Percentiles rank a stretch among this genome's conserved stretches.
Conservation (phyloP, 1,284 basidiomycete species). For the Leccinum fallax region DNA sequence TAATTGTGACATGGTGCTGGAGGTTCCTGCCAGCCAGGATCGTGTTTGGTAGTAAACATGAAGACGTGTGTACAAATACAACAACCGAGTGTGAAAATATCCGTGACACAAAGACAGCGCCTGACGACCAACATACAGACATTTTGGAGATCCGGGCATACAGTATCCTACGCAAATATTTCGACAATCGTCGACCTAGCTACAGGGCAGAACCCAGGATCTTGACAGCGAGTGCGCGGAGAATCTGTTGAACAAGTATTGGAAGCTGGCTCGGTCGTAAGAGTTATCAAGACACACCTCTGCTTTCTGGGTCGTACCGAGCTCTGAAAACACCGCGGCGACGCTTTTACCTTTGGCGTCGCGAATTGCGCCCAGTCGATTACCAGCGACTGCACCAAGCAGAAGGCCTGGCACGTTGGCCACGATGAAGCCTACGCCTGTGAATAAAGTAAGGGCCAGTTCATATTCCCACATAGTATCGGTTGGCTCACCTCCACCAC, state of each 20-base stretch:
- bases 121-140: not conserved
- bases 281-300: conserved; percentile 53
- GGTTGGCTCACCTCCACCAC: conserved; percentile 40
- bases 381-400: conserved; percentile 82
- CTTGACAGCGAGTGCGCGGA: conserved; percentile 87
- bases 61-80: not conserved
- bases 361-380: conserved; percentile 82
- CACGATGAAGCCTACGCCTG: conserved; percentile 83
- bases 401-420: conserved; percentile 85
- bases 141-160: not conserved
- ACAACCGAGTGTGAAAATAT: not conserved
- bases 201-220: conserved; percentile 74
- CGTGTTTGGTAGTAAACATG: not conserved
- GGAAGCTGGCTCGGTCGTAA: conserved; percentile 1
- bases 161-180: conserved; percentile 10
- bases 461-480: not conserved
- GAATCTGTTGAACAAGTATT: conserved; percentile 57
- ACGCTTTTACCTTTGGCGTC: conserved; percentile 94
- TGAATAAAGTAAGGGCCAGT: conserved; percentile 25
- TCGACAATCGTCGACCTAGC: not conserved
- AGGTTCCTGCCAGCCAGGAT: not conserved
- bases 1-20: conserved; percentile 14
- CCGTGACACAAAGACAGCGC: not conserved
- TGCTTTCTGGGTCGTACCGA: conserved; percentile 83
- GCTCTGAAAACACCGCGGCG: conserved; percentile 84